Evolutionary conservation across 1,284 basidiomycete species (phyloP).

Genomic region (Gomphus bonarii): DNA sequence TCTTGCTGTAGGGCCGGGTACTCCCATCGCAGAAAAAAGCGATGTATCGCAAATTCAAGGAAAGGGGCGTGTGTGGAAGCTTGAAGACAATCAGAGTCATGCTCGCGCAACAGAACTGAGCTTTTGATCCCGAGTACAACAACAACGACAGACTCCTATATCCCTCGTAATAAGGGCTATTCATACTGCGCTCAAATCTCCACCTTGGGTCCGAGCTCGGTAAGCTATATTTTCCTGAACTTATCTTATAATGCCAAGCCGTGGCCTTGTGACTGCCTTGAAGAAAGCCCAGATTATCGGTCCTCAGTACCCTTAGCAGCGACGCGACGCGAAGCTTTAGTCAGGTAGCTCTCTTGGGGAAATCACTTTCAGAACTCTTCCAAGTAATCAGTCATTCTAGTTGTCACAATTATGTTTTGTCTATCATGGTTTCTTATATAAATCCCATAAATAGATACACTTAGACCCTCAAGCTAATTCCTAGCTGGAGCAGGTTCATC

Average conservation of each 20-base stretch:
- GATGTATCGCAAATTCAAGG: background rate
- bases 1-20: constrained; percentile 25
- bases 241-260: too few species aligned
- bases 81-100: constrained; percentile 19
- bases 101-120: constrained; percentile 25
- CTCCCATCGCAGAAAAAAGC: constrained; percentile 14
- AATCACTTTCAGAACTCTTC: background rate
- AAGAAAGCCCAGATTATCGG: background rate
- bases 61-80: constrained; percentile 25
- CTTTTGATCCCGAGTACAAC: constrained; percentile 21
- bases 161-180: background rate
- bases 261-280: background rate
- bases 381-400: background rate
- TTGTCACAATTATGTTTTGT: background rate
- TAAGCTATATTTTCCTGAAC: background rate
- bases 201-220: background rate
- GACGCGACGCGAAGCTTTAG: background rate
- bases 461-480: background rate
- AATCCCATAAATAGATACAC: background rate
- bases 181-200: background rate
- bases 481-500: background rate
- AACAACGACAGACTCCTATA: background rate
- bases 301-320: background rate
- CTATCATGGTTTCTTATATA: background rate
- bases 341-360: background rate